These are phyloP conservation scores for Paraphaeosphaeria minitans DNA, from an alignment of 2,329 filamentous ascomycete genomes.

Conservation along the genomic window DNA sequence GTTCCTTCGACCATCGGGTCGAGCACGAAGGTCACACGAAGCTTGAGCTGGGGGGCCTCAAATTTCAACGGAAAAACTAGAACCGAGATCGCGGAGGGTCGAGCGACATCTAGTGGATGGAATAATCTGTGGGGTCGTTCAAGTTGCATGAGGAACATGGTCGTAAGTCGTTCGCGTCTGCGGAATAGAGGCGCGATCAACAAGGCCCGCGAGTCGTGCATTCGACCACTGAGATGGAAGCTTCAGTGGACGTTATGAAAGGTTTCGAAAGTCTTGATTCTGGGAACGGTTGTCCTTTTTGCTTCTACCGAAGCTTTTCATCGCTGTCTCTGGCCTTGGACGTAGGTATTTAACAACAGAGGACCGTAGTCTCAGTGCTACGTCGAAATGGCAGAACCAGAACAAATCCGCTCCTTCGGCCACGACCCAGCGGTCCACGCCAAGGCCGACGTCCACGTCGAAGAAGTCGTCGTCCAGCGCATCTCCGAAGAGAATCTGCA, in stretches of 20 bases:
- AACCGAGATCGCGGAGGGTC: not conserved
- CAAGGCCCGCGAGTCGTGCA: not conserved
- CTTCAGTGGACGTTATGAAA: not conserved
- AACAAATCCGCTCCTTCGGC: constrained; percentile 2
- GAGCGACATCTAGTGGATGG: not conserved
- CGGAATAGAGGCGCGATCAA: not conserved
- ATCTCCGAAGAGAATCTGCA: constrained; percentile 56
- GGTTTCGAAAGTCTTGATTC: not conserved
- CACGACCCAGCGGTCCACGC: constrained; percentile 8
- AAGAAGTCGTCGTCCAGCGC: constrained; percentile 53
- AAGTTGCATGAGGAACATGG: not conserved
- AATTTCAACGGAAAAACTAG: not conserved
- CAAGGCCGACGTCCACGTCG: constrained; percentile 38
- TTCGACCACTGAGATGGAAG: not conserved
- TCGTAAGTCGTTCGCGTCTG: not conserved
- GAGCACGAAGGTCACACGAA: not conserved
- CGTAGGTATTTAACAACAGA: no score
- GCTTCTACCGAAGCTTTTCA: not conserved
- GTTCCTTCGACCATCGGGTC: not conserved
- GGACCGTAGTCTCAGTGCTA: not conserved
- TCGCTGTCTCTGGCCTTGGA: not conserved
- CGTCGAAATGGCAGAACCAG: not conserved
- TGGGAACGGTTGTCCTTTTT: not conserved
- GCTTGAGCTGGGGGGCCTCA: constrained; percentile 1
- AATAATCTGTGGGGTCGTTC: not conserved